Conservation (phyloP, 768 basidiomycete species). For the Serendipita indica region DNA sequence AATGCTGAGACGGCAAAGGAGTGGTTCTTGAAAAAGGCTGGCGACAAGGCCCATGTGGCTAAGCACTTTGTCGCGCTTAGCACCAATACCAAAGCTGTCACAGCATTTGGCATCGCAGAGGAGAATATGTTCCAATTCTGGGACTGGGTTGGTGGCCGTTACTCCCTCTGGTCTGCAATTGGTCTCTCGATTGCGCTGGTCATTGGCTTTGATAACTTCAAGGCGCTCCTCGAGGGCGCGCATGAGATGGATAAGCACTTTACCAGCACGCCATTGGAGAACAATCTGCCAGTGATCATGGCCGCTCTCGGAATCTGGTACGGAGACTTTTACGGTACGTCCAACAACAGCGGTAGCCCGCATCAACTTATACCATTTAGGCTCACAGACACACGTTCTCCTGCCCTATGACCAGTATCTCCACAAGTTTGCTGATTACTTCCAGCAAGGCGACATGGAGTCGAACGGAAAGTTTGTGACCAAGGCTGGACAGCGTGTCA, state of each 20-base stretch:
- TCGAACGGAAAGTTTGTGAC: slow-evolving; percentile 96
- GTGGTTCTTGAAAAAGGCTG: slow-evolving; percentile 82
- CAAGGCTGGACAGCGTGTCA: slow-evolving; percentile 79
- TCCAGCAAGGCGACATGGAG: slow-evolving; percentile 99
- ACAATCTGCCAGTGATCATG: slow-evolving; percentile 83
- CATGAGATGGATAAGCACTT: slow-evolving; percentile 99
- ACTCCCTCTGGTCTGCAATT: slow-evolving; percentile 97
- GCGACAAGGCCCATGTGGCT: slow-evolving; percentile 82
- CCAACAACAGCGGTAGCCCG: neutral
- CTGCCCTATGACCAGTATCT: slow-evolving; percentile 98
- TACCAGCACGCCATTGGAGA: slow-evolving; percentile 69
- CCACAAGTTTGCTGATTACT: slow-evolving; percentile 99
- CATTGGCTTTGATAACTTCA: slow-evolving; percentile 91
- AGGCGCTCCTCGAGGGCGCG: slow-evolving; percentile 75
- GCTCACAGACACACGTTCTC: slow-evolving; percentile 86
- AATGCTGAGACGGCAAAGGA: slow-evolving; percentile 87
- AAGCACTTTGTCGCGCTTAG: slow-evolving; percentile 98
- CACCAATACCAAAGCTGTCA: slow-evolving; percentile 89
- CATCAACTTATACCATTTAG: slow-evolving; percentile 23
- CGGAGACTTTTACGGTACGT: slow-evolving; percentile 82
- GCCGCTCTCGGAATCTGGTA: slow-evolving; percentile 94
- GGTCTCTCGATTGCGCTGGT: slow-evolving; percentile 87
- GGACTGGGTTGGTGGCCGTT: slow-evolving; percentile 99
- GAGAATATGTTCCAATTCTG: slow-evolving; percentile 99
- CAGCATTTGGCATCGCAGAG: slow-evolving; percentile 78